These are phyloP conservation scores for Lentinula aciculospora DNA, from an alignment of 768 basidiomycete species.

Conservation along the genomic window DNA sequence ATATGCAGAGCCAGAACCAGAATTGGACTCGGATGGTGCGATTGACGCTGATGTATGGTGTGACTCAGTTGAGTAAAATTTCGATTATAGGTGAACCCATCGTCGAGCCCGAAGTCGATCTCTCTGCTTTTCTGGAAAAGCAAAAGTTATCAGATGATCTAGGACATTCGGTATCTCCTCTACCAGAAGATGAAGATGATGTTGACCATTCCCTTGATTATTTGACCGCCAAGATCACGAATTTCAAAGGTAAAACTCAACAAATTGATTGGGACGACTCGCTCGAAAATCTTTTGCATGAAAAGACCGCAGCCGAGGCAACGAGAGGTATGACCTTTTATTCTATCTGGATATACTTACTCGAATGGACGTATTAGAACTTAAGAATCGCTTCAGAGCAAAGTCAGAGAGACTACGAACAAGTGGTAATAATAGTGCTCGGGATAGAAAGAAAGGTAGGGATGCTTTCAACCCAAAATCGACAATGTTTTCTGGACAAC, in stretches of 20 bases:
- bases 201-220: constrained; percentile 53
- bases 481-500: neutral
- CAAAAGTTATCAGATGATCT: constrained; percentile 44
- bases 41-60: neutral
- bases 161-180: constrained; percentile 16
- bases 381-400: constrained; percentile 53
- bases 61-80: too few relatives aligned
- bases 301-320: constrained; percentile 73
- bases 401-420: constrained; percentile 42
- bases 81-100: constrained; percentile 52
- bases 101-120: constrained; percentile 67
- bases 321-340: constrained; percentile 46
- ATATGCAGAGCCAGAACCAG: constrained; percentile 65
- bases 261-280: constrained; percentile 64
- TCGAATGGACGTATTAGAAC: constrained; percentile 29
- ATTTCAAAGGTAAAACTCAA: constrained; percentile 56
- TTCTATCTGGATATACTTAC: neutral
- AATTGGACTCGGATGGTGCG: constrained; percentile 66
- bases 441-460: constrained; percentile 33
- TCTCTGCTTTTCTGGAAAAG: constrained; percentile 59
- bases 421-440: constrained; percentile 24
- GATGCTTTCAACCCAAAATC: neutral
- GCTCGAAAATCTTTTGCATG: constrained; percentile 59
- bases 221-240: constrained; percentile 11
- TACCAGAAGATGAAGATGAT: constrained; percentile 37